Evolutionary conservation across 352 stramenopile species (phyloP).

Genomic region (Vaucheria bursata): DNA sequence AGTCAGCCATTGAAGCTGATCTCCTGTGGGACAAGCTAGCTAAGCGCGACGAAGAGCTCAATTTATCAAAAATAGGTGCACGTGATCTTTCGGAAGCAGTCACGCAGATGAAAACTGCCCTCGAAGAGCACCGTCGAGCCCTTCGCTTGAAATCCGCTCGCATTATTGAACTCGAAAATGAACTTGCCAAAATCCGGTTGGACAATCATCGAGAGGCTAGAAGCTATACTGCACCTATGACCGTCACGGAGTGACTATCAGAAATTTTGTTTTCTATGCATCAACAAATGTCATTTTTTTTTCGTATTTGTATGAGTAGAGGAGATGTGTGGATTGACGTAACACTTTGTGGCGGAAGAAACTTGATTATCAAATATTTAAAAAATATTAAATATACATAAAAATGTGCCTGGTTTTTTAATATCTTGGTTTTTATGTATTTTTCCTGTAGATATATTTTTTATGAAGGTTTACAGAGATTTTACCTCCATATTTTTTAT

Average conservation of each 20-base stretch:
- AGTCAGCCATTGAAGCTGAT: slow-evolving; percentile 39
- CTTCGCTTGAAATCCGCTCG: background rate
- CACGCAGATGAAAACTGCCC: slow-evolving; percentile 29
- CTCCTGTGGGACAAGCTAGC: slow-evolving; percentile 27
- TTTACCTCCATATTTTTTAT: too few species aligned
- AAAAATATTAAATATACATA: too few species aligned
- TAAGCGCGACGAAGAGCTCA: slow-evolving; percentile 36
- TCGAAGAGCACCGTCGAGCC: slow-evolving; percentile 10
- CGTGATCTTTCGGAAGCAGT: slow-evolving; percentile 28
- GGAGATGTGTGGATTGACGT: too few species aligned
- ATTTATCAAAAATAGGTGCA: slow-evolving; percentile 32
- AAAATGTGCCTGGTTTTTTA: too few species aligned
- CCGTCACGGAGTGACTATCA: background rate
- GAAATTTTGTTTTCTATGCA: too few species aligned
- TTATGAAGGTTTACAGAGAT: too few species aligned
- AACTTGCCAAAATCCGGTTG: background rate
- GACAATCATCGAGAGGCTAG: background rate
- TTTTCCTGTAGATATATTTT: too few species aligned
- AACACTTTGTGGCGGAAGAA: too few species aligned
- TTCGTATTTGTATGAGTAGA: too few species aligned
- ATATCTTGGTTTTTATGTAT: too few species aligned
- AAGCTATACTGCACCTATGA: background rate
- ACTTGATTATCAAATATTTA: too few species aligned
- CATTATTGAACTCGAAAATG: slow-evolving; percentile 7
- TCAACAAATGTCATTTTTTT: too few species aligned